A percentile compares a stretch with the other conserved stretches of the same genome.
Conservation (phyloP, 1,139 yeast genomes). For the Yamadazyma buinensis region DNA sequence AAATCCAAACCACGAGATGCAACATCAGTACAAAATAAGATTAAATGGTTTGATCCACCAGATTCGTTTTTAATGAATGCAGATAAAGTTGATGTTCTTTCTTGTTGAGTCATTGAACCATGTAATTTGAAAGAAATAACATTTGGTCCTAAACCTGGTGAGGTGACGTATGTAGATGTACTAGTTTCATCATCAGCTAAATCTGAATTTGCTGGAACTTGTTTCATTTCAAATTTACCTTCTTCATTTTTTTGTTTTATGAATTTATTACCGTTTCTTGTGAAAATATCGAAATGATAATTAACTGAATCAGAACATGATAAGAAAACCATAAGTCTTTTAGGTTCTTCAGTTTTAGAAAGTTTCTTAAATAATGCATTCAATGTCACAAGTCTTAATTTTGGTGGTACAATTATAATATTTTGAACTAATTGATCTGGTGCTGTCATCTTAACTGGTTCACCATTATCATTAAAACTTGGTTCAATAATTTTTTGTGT, state of each 20-base stretch:
- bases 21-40: slow-evolving; percentile 80
- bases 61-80: slow-evolving; percentile 49
- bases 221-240: slow-evolving; percentile 18
- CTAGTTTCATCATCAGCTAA: slow-evolving; percentile 21
- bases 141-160: slow-evolving; percentile 49
- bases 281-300: slow-evolving; percentile 76
- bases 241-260: slow-evolving; percentile 28
- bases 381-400: slow-evolving; percentile 77
- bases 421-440: slow-evolving; percentile 90
- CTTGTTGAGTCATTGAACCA: slow-evolving; percentile 83
- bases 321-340: slow-evolving; percentile 76
- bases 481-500: background rate
- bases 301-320: slow-evolving; percentile 96
- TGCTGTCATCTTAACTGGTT: slow-evolving; percentile 43
- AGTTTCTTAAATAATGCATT: slow-evolving; percentile 60
- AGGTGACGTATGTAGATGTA: slow-evolving; percentile 41
- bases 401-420: slow-evolving; percentile 82
- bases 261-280: slow-evolving; percentile 49
- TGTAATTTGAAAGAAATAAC: slow-evolving; percentile 74
- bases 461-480: slow-evolving; percentile 9
- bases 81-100: slow-evolving; percentile 71
- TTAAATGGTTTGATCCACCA: slow-evolving; percentile 42
- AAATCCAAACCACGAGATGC: slow-evolving; percentile 72
- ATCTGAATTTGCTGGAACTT: slow-evolving; percentile 12
- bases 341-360: slow-evolving; percentile 24